These are phyloP conservation scores for Silene uniflora DNA, from an alignment of 148 eudicot genomes.

Conservation along the genomic window DNA sequence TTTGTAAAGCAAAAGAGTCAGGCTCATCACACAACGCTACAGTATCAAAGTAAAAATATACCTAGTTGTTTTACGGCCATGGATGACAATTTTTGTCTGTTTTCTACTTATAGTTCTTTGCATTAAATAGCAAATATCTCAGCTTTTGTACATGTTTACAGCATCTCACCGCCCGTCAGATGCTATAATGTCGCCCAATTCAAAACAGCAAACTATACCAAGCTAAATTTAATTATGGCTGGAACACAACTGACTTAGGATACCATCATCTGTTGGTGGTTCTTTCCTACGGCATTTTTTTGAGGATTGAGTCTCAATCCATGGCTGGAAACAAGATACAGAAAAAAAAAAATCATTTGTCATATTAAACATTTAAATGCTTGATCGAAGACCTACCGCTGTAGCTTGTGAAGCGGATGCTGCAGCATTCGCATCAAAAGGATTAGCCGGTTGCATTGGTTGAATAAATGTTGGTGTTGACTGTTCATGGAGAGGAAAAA, in stretches of 20 bases:
- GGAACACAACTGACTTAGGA: background rate
- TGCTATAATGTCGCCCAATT: background rate
- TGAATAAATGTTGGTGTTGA: conserved; percentile 40
- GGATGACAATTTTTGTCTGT: background rate
- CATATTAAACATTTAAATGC: background rate
- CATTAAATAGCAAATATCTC: background rate
- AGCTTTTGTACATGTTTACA: background rate
- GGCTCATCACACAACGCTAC: background rate
- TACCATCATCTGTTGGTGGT: background rate
- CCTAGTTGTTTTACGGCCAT: background rate
- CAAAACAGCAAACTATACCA: background rate
- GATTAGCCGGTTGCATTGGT: conserved; percentile 51
- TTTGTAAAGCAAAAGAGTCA: conserved; percentile 4
- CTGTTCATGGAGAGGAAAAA: conserved; percentile 34
- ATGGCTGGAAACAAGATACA: background rate
- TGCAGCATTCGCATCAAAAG: conserved; percentile 59
- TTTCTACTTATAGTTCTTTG: background rate
- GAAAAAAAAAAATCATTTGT: background rate
- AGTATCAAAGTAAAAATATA: conserved; percentile 7
- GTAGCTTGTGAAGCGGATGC: conserved; percentile 52
- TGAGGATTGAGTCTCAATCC: background rate
- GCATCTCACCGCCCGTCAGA: background rate
- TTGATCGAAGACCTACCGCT: conserved; percentile 38
- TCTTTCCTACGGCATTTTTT: background rate
- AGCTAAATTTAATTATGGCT: background rate